A percentile compares a stretch with the other conserved stretches of the same genome.
These are phyloP conservation scores for Leavenworthia alabamica DNA, from an alignment of 345 rosid genomes.

Conservation along the genomic window DNA sequence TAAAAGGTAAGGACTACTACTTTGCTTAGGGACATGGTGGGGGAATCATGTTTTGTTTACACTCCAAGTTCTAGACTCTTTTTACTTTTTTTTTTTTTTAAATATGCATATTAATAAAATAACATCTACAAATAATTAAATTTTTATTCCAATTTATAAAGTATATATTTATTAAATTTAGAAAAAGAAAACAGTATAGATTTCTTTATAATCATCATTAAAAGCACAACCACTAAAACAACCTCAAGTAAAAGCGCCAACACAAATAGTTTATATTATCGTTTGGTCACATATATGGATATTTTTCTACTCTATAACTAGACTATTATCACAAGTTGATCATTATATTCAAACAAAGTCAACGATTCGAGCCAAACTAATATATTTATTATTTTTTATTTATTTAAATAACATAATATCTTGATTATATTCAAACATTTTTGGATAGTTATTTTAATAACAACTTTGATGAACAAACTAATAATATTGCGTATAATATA, in stretches of 20 bases:
- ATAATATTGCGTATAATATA: not conserved
- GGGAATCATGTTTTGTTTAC: slow-evolving; percentile 22
- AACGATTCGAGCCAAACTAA: not conserved
- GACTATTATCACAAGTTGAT: slow-evolving; percentile 8
- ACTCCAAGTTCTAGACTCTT: slow-evolving; percentile 25
- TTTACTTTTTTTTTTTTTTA: not conserved
- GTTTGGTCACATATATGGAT: not conserved
- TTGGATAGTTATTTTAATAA: not conserved
- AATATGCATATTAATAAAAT: not conserved
- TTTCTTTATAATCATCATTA: not conserved
- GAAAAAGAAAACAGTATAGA: not conserved
- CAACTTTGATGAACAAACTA: slow-evolving; percentile 1
- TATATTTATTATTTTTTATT: not conserved
- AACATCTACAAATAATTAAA: not conserved
- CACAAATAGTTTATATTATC: not conserved
- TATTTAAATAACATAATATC: not conserved
- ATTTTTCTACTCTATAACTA: not conserved
- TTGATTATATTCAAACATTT: not conserved
- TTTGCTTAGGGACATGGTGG: slow-evolving; percentile 20
- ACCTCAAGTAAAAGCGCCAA: not conserved
- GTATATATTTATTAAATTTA: not conserved
- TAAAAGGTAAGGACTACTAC: no score
- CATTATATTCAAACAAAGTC: not conserved
- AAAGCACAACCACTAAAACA: not conserved
- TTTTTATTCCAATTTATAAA: not conserved